Evolutionary conservation across 176 grass and related monocot species (phyloP), one percentile per base, ranked within the genome.

Genomic region (Triticum urartu): DNA sequence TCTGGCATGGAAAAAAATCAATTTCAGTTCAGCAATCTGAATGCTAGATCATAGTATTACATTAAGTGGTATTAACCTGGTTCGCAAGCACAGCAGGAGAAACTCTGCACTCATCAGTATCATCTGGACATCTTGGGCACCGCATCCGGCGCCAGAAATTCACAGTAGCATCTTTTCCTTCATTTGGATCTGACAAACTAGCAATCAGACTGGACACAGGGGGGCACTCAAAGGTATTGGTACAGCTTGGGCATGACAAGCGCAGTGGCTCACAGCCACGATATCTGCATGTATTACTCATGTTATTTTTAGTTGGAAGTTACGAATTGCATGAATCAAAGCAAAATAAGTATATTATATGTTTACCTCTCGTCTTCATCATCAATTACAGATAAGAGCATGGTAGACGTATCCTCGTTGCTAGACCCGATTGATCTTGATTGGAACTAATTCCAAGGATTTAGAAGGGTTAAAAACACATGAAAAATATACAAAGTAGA

Each of bases 241-340:
- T 91, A 85, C 94, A 97, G 77, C 94, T 94, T 43, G 94, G 92
- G 33, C 97, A 99, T 83, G 92, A 94, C 71, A 99, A 88, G 36
- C 87, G 68, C 65, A 99, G 74, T 73, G 90, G 90, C 79, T 99
- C 97, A 68, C 94, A 99, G 71, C 92, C 90, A 83, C 47, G 91
- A 83, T 93, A 99, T 91, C 97, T 99, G 85, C 6, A 83, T 80
- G 82, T 89, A 86, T 89, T 83, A 82, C 39, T 80, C 18, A 86
- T 47, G 63, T 85, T 79, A 83, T 81, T 92, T 92, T 15, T 64
- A 85, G 36, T 83, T 60, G 15, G 8, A 48, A 89, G 10, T 43
- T 62, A 75, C 38, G 11, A 48, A 87, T 3, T 61, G 22, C 75
- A 83, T 25, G 26, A 48, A 64, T 43, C 50, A 83, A 61, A 78